phyloP scores from a whole-genome alignment of 495 filamentous ascomycete genomes.

The Neurospora sp. region DNA sequence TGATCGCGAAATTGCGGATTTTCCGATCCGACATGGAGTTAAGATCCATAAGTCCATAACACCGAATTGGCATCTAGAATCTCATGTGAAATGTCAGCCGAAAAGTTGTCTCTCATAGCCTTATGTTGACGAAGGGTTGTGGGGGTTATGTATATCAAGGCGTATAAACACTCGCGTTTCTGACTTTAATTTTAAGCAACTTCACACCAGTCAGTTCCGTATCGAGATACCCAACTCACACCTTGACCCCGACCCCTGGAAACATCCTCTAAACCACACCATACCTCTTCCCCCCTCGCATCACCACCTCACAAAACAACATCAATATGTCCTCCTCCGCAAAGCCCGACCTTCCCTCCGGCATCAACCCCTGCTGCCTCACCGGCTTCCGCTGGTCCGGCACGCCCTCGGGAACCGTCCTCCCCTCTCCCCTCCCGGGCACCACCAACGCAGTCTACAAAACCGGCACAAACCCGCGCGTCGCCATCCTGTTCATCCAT shows the following conservation, averaged over 20 bases:
- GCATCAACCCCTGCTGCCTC: slow-evolving; percentile 22
- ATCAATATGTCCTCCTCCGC: neutral
- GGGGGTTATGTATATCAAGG: neutral
- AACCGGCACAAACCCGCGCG: slow-evolving; percentile 31
- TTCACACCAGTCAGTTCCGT: neutral
- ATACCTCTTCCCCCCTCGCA: neutral
- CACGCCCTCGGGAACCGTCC: slow-evolving; percentile 27
- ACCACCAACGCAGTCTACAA: slow-evolving; percentile 33
- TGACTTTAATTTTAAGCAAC: neutral
- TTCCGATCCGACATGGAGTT: no score
- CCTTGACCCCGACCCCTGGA: neutral
- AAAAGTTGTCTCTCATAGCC: neutral
- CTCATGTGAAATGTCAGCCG: neutral
- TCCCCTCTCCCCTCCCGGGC: slow-evolving; percentile 21
- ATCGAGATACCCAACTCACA: neutral
- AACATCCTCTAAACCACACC: neutral
- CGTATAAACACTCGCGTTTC: neutral
- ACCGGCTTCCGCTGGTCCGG: slow-evolving; percentile 39
- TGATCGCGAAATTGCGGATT: no score
- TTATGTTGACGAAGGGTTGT: neutral
- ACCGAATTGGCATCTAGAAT: neutral
- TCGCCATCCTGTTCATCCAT: slow-evolving; percentile 44
- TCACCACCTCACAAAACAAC: neutral
- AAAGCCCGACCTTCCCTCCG: neutral
- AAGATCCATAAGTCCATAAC: neutral